These are phyloP conservation scores for Solanum hybrid DNA, from an alignment of 305 asterid species.

Conservation along the genomic window DNA sequence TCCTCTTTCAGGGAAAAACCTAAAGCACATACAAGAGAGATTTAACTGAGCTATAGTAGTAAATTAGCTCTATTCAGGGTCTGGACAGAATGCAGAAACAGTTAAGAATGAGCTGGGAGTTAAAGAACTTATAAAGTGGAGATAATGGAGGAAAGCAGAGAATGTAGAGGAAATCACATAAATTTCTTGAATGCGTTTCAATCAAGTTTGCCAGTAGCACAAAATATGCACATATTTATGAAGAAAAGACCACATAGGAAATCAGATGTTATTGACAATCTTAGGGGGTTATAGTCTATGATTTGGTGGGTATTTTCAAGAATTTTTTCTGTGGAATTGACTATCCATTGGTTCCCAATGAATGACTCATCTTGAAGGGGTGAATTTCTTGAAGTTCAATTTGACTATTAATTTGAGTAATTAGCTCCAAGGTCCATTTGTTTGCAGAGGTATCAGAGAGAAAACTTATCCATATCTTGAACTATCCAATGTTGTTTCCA, in stretches of 20 bases:
- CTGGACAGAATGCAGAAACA: not conserved
- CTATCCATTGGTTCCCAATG: not conserved
- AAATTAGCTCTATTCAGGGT: not conserved
- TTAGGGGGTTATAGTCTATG: not conserved
- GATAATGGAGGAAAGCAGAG: not conserved
- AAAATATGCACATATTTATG: not conserved
- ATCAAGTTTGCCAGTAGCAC: not conserved
- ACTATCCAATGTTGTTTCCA: not conserved
- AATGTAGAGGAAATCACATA: not conserved
- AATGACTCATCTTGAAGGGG: conserved; percentile 6
- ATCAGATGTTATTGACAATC: not conserved
- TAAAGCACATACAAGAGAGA: not conserved
- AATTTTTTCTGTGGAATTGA: not conserved
- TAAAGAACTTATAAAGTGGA: not conserved
- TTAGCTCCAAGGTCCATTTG: not conserved
- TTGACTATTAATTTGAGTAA: not conserved
- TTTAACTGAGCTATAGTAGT: not conserved
- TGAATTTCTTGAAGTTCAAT: not conserved
- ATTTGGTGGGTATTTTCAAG: not conserved
- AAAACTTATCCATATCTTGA: not conserved
- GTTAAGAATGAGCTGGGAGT: not conserved
- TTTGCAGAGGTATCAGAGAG: not conserved
- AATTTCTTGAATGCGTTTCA: not conserved
- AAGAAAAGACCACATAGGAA: not conserved
- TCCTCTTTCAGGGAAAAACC: not conserved